phyloP scores from a whole-genome alignment of 441 rosid species.

The Geranium incanum region DNA sequence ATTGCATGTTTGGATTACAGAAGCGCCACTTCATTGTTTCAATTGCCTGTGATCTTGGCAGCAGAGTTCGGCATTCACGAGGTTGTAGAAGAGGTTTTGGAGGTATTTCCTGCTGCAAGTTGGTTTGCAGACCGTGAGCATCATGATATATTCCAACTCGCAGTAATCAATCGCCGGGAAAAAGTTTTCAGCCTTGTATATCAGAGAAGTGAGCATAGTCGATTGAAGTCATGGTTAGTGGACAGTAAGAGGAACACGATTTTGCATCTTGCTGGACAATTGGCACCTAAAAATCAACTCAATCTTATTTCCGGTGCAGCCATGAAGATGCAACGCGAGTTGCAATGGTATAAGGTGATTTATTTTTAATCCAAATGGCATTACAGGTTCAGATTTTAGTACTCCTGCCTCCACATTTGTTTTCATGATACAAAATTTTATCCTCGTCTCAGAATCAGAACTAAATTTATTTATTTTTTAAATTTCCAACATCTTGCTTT shows the following conservation, averaged over 20 bases:
- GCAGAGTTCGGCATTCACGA: conserved; percentile 1
- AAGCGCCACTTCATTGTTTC: conserved; percentile 2
- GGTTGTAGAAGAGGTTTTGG: conserved; percentile 1
- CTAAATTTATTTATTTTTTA: neutral
- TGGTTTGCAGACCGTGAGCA: neutral
- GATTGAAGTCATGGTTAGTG: conserved; percentile 22
- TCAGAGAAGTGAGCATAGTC: conserved; percentile 25
- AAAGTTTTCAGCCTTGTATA: conserved; percentile 32
- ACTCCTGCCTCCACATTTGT: neutral
- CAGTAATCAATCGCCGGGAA: conserved; percentile 15
- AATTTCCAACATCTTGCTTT: neutral
- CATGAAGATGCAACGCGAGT: conserved; percentile 44
- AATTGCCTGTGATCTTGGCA: conserved; percentile 3
- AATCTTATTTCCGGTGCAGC: conserved; percentile 36
- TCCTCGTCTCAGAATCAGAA: neutral
- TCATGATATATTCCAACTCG: conserved; percentile 4
- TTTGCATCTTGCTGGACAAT: conserved; percentile 38
- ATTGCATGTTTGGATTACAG: neutral
- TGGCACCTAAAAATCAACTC: conserved; percentile 33
- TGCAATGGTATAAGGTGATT: conserved; percentile 45
- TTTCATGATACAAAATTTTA: neutral
- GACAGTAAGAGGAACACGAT: conserved; percentile 25
- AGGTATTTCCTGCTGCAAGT: conserved; percentile 2
- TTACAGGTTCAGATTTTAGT: neutral
- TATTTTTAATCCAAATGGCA: neutral